Evolutionary conservation across 2,329 filamentous ascomycete species (phyloP).

Genomic region (Nannizziopsis barbatae): DNA sequence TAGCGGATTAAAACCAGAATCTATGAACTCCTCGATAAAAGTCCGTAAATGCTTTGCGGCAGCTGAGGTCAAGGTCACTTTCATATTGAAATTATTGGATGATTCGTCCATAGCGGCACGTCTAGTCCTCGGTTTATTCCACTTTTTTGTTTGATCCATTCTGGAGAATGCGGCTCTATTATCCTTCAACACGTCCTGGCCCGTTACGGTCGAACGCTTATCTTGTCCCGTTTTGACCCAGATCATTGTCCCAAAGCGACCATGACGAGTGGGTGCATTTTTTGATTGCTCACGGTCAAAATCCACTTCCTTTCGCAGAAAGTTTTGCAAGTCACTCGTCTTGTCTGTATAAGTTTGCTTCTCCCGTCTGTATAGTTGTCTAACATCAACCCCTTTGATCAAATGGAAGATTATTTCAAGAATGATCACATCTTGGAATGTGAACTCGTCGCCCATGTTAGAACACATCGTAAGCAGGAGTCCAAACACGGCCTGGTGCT

Average conservation of each 20-base stretch:
- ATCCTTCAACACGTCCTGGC: conserved; percentile 71
- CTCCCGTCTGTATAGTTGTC: conserved; percentile 74
- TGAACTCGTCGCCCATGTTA: conserved; percentile 88
- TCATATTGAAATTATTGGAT: conserved; percentile 62
- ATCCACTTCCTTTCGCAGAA: conserved; percentile 74
- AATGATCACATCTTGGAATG: conserved; percentile 73
- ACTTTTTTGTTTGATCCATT: conserved; percentile 84
- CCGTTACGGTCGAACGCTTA: conserved; percentile 75
- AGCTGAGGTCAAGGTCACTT: conserved; percentile 55
- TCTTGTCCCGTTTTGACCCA: conserved; percentile 84
- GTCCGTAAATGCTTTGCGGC: conserved; percentile 65
- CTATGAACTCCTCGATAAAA: conserved; percentile 88
- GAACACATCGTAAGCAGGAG: conserved; percentile 77
- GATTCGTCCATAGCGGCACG: conserved; percentile 51
- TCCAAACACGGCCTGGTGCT: conserved; percentile 80
- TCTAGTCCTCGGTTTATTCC: conserved; percentile 62
- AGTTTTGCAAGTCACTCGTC: conserved; percentile 57
- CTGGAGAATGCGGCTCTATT: conserved; percentile 64
- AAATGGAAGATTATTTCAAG: conserved; percentile 89
- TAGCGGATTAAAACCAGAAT: conserved; percentile 87
- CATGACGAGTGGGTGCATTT: conserved; percentile 74
- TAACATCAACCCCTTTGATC: conserved; percentile 75
- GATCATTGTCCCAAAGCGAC: conserved; percentile 91
- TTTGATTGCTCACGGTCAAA: conserved; percentile 68
- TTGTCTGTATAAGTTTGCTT: conserved; percentile 58